These are phyloP conservation scores for Thalia dealbata DNA, from an alignment of 176 grass and related monocot genomes.

Conservation along the genomic window DNA sequence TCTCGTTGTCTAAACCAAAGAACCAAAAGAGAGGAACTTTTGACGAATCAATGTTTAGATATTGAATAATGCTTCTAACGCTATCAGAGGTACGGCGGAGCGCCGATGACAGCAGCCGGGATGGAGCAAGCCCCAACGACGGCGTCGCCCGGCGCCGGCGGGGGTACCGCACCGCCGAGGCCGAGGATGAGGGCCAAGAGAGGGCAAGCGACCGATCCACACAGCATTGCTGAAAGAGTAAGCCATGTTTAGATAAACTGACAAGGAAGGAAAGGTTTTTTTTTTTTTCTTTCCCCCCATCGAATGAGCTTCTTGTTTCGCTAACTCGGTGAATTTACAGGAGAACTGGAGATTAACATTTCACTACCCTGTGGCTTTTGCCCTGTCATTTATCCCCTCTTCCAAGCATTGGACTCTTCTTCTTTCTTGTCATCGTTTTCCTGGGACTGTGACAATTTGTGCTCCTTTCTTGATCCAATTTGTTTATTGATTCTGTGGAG, in stretches of 20 bases:
- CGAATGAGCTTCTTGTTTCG: neutral
- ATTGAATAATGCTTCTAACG: neutral
- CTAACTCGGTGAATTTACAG: neutral
- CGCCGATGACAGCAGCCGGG: constrained; percentile 24
- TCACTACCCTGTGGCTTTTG: neutral
- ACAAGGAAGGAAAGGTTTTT: neutral
- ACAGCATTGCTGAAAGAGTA: constrained; percentile 66
- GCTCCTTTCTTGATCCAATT: neutral
- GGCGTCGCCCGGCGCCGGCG: constrained; percentile 23
- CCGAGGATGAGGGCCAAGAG: constrained; percentile 19
- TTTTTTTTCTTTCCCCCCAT: neutral
- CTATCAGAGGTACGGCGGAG: constrained; percentile 46
- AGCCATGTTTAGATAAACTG: neutral
- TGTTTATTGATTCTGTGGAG: constrained; percentile 1
- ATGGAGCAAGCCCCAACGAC: constrained; percentile 11
- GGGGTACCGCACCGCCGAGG: constrained; percentile 7
- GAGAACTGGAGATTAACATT: neutral
- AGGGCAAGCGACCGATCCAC: constrained; percentile 26
- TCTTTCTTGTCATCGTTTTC: neutral
- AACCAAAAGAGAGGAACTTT: neutral
- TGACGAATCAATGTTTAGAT: no score
- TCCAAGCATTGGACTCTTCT: neutral
- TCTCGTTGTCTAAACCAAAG: neutral
- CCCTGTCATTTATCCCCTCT: neutral
- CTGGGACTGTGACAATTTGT: neutral